Evolutionary conservation across 768 basidiomycete genomes (phyloP), one percentile per base, ranked within the genome.

Genomic region (Suillus hirtellus): DNA sequence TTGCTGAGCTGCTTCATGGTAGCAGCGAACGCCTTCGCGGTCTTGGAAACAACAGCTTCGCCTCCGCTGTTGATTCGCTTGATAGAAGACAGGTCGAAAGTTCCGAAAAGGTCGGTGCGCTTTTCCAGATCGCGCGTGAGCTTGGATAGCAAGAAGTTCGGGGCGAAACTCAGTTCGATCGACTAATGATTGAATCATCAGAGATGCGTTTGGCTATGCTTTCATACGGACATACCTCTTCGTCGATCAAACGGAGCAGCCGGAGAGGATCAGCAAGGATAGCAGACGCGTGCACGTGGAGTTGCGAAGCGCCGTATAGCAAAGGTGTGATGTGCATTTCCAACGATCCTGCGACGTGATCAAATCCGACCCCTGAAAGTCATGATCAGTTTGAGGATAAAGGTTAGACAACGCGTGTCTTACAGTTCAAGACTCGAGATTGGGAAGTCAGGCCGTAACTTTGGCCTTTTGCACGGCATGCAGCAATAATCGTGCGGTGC

Each of bases 271-370:
- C 72, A 1, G 71, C 68, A 19, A 72, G 66, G 35, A 76, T 70
- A 35, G 61, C 67, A 38, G 68, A 70, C 15, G 68, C 66, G 19
- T 71, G 67, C 37, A 71, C 66, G 40, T 69, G 66, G 27, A 73
- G 50, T 37, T 70, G 71, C 10, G 68, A 69, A 44, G 69, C 66
- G 7, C 77, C 77, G 35, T 70, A 76, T 11, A 75, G 63, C 37
- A 74, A 64, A n/a, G 80, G 75, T 0, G 79, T 73, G 2, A 82
- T 63, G 59, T 81, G 80, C 64, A 81, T 72, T 59, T 82, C 81
- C 2, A 80, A 70, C 0, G 79, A 74, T 44, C 77, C 79, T 2
- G 81, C 81, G 35, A 82, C 78, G 59, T 82, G 81, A 55, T 82
- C 81, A 52, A 82, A 79, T 19, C 78, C 78, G 9, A 82, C 80